phyloP scores from a whole-genome alignment of 1,284 basidiomycete genomes.

The Fomes fomentarius region DNA sequence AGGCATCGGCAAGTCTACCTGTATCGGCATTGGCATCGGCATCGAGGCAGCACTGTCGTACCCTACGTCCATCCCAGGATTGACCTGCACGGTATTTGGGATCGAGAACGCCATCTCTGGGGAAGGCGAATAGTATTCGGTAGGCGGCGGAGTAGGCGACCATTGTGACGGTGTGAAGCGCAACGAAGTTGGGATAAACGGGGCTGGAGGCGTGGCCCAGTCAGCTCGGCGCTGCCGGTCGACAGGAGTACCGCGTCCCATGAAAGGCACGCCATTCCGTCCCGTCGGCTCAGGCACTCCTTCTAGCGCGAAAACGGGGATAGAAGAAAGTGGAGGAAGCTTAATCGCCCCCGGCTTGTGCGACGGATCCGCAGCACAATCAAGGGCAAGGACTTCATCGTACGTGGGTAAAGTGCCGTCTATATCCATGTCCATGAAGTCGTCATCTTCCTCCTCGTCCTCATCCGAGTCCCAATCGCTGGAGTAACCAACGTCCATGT shows the following conservation, averaged over 20 bases:
- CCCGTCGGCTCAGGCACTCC: slow-evolving; percentile 5
- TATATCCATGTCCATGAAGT: slow-evolving; percentile 3
- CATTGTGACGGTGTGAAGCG: background rate
- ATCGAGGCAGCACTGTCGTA: background rate
- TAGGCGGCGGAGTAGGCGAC: background rate
- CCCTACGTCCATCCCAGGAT: background rate
- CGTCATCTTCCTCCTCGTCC: slow-evolving; percentile 14
- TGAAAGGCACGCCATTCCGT: slow-evolving; percentile 18
- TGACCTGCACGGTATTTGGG: background rate
- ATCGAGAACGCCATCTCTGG: slow-evolving; percentile 7
- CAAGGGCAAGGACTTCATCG: slow-evolving; percentile 10
- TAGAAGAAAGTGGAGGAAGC: slow-evolving; percentile 17
- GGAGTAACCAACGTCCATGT: slow-evolving; percentile 5
- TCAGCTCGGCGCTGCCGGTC: slow-evolving; percentile 24
- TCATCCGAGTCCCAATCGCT: slow-evolving; percentile 15
- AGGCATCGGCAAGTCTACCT: background rate
- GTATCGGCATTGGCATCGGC: background rate
- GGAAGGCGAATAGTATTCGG: background rate
- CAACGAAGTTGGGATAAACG: background rate
- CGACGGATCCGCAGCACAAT: no score
- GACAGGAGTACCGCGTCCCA: slow-evolving; percentile 31
- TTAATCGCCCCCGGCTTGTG: background rate
- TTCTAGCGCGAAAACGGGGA: slow-evolving; percentile 22
- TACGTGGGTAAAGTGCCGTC: slow-evolving; percentile 4
- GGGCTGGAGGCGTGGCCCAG: slow-evolving; percentile 17